Conservation (phyloP, 2,329 filamentous ascomycete genomes). For the Aspergillus sp. region DNA sequence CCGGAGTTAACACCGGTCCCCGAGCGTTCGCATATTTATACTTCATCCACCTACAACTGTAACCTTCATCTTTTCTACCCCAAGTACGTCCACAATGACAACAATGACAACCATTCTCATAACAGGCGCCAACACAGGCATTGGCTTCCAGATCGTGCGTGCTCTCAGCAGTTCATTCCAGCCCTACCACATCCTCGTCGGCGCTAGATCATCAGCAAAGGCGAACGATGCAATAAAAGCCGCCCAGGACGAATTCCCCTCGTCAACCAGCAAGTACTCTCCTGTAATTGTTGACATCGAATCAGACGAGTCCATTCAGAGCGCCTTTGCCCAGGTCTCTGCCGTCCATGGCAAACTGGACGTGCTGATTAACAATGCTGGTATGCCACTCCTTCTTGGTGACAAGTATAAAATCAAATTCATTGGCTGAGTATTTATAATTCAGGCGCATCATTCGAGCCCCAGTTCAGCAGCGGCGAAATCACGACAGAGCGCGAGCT, state of each 20-base stretch:
- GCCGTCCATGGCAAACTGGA: conserved; percentile 50
- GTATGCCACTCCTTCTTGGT: too few species aligned
- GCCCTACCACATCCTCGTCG: conserved; percentile 57
- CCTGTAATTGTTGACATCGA: conserved; percentile 55
- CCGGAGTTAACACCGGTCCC: too few species aligned
- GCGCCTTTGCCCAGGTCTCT: conserved; percentile 46
- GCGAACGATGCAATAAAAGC: conserved; percentile 49
- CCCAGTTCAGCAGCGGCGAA: conserved; percentile 20
- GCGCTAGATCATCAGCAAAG: conserved; percentile 53
- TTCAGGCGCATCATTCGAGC: conserved; percentile 29
- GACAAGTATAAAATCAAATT: too few species aligned
- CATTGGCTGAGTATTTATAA: too few species aligned
- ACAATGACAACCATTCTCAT: conserved; percentile 50
- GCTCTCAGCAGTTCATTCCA: conserved; percentile 50
- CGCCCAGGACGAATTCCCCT: conserved; percentile 43
- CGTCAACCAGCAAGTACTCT: conserved; percentile 44
- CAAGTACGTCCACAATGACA: too few species aligned
- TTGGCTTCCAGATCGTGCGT: conserved; percentile 60
- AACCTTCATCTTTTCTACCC: too few species aligned
- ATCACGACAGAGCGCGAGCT: conserved; percentile 37
- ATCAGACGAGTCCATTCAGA: conserved; percentile 53
- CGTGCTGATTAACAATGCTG: conserved; percentile 59
- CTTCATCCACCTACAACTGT: too few species aligned
- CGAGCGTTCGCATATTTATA: too few species aligned
- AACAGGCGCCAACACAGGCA: conserved; percentile 62